These are phyloP conservation scores for Plasmodium gonderi DNA, from an alignment of 169 alveolate genomes.

Conservation along the genomic window DNA sequence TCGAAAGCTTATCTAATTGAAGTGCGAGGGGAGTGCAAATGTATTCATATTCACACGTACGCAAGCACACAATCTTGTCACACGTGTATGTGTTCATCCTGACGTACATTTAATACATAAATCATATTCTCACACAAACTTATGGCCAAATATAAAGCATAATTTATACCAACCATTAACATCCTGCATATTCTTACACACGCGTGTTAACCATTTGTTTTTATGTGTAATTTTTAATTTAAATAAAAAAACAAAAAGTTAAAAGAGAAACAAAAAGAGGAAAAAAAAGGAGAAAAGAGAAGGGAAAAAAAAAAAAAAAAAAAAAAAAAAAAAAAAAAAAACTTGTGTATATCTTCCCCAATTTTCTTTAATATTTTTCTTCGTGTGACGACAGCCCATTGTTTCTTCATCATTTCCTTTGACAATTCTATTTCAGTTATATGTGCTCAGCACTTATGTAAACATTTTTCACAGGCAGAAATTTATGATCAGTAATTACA, in stretches of 20 bases:
- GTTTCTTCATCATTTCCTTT: neutral
- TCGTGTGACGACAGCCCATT: neutral
- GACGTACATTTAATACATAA: neutral
- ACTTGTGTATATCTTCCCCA: neutral
- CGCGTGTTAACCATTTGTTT: slow-evolving; percentile 11
- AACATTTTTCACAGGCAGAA: no score
- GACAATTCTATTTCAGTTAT: neutral
- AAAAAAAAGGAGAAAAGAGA: neutral
- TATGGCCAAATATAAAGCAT: neutral
- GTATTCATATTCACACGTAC: no score
- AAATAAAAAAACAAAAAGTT: neutral
- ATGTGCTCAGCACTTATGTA: no score
- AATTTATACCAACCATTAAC: neutral
- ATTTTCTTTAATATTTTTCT: neutral
- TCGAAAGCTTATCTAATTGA: neutral
- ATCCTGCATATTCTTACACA: neutral
- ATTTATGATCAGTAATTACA: no score
- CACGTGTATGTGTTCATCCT: neutral
- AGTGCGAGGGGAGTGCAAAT: neutral
- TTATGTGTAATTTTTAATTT: slow-evolving; percentile 5
- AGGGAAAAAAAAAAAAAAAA: neutral
- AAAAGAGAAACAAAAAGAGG: neutral
- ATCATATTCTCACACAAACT: no score
- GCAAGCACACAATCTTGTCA: no score
- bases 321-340: neutral